These are phyloP conservation scores for Monilinia fructigena DNA, from an alignment of 2,329 filamentous ascomycete species.

Conservation along the genomic window DNA sequence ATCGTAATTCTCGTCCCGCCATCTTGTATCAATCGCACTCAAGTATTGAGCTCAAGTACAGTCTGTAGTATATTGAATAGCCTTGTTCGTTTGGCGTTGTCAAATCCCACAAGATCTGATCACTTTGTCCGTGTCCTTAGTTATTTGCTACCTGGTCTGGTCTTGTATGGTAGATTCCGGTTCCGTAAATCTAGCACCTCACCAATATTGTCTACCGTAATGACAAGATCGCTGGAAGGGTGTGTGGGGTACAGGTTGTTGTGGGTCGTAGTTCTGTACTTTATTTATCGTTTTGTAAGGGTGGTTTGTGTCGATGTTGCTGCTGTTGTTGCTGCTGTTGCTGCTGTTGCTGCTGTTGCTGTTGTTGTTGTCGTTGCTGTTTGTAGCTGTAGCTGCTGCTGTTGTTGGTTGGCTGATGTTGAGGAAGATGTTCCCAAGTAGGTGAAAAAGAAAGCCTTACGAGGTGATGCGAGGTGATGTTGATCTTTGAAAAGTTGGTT, in stretches of 20 bases:
- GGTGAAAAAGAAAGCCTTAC: background rate
- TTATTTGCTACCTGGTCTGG: slow-evolving; percentile 11
- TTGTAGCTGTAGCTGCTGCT: no score
- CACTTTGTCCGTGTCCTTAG: slow-evolving; percentile 17
- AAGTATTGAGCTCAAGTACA: slow-evolving; percentile 24
- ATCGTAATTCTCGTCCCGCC: slow-evolving; percentile 99
- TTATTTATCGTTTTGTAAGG: slow-evolving; percentile 17
- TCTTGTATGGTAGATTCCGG: background rate
- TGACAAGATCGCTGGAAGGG: slow-evolving; percentile 14
- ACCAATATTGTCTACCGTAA: slow-evolving; percentile 14
- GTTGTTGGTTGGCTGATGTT: background rate
- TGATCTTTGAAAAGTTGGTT: background rate
- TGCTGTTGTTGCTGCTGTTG: no score
- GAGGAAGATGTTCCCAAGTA: background rate
- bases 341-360: no score
- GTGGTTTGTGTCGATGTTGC: background rate
- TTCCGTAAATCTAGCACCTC: slow-evolving; percentile 9
- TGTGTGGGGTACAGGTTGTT: slow-evolving; percentile 17
- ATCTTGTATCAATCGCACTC: slow-evolving; percentile 50
- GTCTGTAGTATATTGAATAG: slow-evolving; percentile 18
- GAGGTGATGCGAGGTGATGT: background rate
- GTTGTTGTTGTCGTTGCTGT: no score
- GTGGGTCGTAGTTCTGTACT: slow-evolving; percentile 1
- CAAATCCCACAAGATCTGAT: slow-evolving; percentile 19
- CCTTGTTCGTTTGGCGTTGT: slow-evolving; percentile 19